These are phyloP conservation scores for Sporothrix schenckii DNA, from an alignment of 2,329 filamentous ascomycete genomes.

Conservation along the genomic window DNA sequence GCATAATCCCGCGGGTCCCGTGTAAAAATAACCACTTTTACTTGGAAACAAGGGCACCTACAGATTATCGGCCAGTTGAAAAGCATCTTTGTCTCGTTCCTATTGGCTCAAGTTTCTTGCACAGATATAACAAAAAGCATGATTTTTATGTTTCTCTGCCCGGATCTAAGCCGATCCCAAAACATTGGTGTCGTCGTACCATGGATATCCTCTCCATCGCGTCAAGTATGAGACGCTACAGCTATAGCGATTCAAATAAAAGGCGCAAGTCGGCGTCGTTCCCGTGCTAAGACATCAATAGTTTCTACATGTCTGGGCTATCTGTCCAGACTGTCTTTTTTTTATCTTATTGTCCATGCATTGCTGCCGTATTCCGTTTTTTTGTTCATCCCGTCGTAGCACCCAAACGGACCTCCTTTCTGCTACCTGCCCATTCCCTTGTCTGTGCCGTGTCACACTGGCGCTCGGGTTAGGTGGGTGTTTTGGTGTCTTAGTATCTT, in stretches of 20 bases:
- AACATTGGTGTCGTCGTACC: background rate
- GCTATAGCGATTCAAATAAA: background rate
- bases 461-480: background rate
- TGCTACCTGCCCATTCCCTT: background rate
- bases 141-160: background rate
- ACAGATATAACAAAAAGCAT: background rate
- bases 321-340: background rate
- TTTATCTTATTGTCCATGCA: background rate
- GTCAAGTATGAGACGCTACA: background rate
- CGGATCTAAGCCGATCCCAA: conserved; percentile 17
- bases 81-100: background rate
- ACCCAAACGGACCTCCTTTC: conserved; percentile 6
- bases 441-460: conserved; percentile 7
- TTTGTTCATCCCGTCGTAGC: background rate
- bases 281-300: background rate
- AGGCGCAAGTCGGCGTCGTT: background rate
- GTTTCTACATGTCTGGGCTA: background rate
- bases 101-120: too few relatives aligned
- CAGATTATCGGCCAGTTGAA: background rate
- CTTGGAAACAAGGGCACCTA: background rate
- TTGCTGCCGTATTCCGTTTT: conserved; percentile 1
- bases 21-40: background rate
- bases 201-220: background rate
- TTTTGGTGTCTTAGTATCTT: background rate
- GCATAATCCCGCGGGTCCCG: conserved; percentile 7